phyloP scores from a whole-genome alignment of 2,329 filamentous ascomycete species.

The Leptoxyphium fumago region DNA sequence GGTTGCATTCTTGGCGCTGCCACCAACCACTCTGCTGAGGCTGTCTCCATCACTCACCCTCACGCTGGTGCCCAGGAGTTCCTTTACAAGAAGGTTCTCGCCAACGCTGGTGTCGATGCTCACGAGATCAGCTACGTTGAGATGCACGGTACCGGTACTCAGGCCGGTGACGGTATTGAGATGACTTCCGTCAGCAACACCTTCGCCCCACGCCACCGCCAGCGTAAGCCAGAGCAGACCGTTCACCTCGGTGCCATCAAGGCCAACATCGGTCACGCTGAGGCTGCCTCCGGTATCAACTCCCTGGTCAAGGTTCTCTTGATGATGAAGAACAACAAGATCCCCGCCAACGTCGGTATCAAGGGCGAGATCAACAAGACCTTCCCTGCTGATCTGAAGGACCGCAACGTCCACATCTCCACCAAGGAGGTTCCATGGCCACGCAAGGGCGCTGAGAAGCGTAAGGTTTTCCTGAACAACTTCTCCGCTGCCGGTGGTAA shows the following conservation, averaged over 20 bases:
- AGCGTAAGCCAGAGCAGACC: conserved; percentile 34
- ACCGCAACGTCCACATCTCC: conserved; percentile 40
- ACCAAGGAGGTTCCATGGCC: conserved; percentile 30
- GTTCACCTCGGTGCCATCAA: conserved; percentile 41
- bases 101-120: conserved; percentile 59
- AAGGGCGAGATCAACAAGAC: conserved; percentile 41
- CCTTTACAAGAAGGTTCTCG: conserved; percentile 55
- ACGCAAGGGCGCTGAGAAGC: conserved; percentile 32
- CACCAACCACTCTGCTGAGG: conserved; percentile 71
- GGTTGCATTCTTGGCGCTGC: conserved; percentile 59
- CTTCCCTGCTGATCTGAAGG: conserved; percentile 37
- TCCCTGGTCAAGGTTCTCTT: conserved; percentile 38
- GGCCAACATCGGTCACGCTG: conserved; percentile 40
- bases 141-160: conserved; percentile 81
- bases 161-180: conserved; percentile 70
- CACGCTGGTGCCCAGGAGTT: conserved; percentile 62
- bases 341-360: conserved; percentile 41
- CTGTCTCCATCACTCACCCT: conserved; percentile 71
- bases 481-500: conserved; percentile 41
- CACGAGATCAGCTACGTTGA: conserved; percentile 71
- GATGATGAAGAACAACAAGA: conserved; percentile 40
- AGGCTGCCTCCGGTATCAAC: conserved; percentile 40
- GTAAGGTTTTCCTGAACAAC: conserved; percentile 38
- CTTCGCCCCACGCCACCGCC: conserved; percentile 41
- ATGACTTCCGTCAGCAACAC: conserved; percentile 60